phyloP scores from a whole-genome alignment of 768 basidiomycete species.

The Daedalea quercina region DNA sequence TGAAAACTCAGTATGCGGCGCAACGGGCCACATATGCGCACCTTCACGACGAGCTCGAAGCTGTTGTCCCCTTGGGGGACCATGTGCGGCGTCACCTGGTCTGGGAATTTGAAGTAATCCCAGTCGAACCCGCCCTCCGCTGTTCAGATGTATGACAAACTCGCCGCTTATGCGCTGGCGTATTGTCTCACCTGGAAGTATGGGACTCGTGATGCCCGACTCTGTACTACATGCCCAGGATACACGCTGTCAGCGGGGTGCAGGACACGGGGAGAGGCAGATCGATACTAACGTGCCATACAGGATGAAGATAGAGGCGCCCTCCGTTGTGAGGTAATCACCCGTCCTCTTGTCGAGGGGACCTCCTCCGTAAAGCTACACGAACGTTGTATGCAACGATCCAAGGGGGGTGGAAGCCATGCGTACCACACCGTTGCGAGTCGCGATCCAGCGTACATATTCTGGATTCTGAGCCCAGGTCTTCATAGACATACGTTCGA shows the following conservation, averaged over 20 bases:
- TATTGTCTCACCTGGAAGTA: neutral
- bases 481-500: neutral
- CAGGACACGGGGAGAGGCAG: constrained; percentile 13
- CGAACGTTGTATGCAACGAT: neutral
- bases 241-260: constrained; percentile 13
- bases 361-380: neutral
- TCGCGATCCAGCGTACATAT: constrained; percentile 11
- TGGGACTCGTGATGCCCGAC: neutral
- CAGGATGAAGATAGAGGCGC: neutral
- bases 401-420: neutral
- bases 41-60: constrained; percentile 14
- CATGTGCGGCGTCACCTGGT: constrained; percentile 6
- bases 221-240: constrained; percentile 9
- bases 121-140: constrained; percentile 11
- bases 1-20: neutral
- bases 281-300: constrained; percentile 19
- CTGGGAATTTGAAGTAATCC: constrained; percentile 18
- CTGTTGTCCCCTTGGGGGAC: constrained; percentile 12
- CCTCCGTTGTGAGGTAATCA: neutral
- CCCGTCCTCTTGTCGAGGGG: neutral
- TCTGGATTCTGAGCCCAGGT: constrained; percentile 13
- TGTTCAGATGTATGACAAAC: constrained; percentile 1
- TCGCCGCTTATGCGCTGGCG: no score
- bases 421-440: constrained; percentile 11
- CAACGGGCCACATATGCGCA: neutral